A percentile compares a stretch with the other conserved stretches of the same genome.
Conservation (phyloP, 495 filamentous ascomycete genomes). For the Pyrenopolyporus hunteri region DNA sequence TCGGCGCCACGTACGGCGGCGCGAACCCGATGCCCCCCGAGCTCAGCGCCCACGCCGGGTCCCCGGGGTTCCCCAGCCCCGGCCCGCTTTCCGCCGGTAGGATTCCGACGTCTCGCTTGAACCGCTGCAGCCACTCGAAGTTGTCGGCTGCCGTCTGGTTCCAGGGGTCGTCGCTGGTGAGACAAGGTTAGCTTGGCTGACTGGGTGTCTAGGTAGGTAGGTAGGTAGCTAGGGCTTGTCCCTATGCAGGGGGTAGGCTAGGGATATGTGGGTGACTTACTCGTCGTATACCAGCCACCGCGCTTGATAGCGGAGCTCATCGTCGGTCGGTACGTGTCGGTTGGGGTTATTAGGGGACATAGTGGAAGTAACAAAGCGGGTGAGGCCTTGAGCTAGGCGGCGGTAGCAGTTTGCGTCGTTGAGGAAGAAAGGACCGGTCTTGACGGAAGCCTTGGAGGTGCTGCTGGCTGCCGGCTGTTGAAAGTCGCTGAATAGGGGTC, state of each 20-base stretch:
- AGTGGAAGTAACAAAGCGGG: constrained; percentile 53
- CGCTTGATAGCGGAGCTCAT: constrained; percentile 61
- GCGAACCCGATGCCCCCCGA: constrained; percentile 57
- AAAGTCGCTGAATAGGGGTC: constrained; percentile 8
- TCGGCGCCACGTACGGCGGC: constrained; percentile 49
- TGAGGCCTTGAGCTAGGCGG: constrained; percentile 54
- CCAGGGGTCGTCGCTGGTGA: constrained; percentile 68
- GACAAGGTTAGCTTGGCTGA: no score
- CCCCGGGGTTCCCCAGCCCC: constrained; percentile 44
- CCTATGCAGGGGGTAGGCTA: neutral
- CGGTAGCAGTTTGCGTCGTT: constrained; percentile 63
- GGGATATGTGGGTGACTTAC: constrained; percentile 38
- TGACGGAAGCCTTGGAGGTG: constrained; percentile 24
- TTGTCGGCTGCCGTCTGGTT: constrained; percentile 79
- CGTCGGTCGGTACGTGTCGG: constrained; percentile 58
- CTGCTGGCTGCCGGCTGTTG: neutral
- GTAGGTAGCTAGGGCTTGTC: constrained; percentile 33
- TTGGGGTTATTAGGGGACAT: constrained; percentile 61
- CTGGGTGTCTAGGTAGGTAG: no score
- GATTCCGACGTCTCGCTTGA: constrained; percentile 70
- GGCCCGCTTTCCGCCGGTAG: constrained; percentile 51
- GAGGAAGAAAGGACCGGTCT: constrained; percentile 48
- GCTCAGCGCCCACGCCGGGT: constrained; percentile 45
- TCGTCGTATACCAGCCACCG: constrained; percentile 63
- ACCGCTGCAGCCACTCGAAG: constrained; percentile 69